Conservation (phyloP, 768 basidiomycete species). For the Auriculariales sp. region DNA sequence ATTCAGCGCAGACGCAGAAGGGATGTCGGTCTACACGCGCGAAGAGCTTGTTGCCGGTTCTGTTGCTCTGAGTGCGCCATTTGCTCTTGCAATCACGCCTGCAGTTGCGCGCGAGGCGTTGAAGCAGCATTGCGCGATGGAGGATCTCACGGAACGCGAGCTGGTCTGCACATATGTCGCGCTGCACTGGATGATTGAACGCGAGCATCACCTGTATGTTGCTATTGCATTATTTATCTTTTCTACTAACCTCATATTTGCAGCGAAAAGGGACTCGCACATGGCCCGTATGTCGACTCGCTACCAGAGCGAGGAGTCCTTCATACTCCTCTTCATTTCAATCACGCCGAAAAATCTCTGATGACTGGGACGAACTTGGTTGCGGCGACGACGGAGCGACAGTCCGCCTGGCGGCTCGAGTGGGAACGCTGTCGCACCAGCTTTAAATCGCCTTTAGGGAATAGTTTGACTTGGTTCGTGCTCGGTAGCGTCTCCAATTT, state of each 20-base stretch:
- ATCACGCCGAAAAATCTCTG: slow-evolving; percentile 39
- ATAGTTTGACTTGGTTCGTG: slow-evolving; percentile 52
- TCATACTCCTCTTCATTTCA: slow-evolving; percentile 64
- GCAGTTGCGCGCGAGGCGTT: slow-evolving; percentile 31
- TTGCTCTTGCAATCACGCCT: slow-evolving; percentile 51
- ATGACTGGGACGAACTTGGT: slow-evolving; percentile 71
- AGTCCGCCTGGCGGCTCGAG: slow-evolving; percentile 45
- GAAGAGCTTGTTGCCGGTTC: slow-evolving; percentile 33
- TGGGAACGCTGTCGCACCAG: slow-evolving; percentile 38
- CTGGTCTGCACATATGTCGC: slow-evolving; percentile 52
- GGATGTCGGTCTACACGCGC: slow-evolving; percentile 19
- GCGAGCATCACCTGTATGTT: no score
- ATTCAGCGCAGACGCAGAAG: not conserved
- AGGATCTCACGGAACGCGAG: slow-evolving; percentile 57
- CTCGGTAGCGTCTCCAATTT: no score
- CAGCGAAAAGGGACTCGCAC: no score
- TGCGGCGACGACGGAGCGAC: slow-evolving; percentile 58
- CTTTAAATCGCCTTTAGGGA: slow-evolving; percentile 29
- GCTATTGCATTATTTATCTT: no score
- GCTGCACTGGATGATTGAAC: slow-evolving; percentile 41
- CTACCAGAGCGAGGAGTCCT: slow-evolving; percentile 46
- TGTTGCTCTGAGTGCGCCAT: slow-evolving; percentile 51
- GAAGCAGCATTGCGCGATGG: no score
- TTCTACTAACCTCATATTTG: no score
- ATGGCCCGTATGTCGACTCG: slow-evolving; percentile 45